These are phyloP conservation scores for Alternaria sp. DNA, from an alignment of 2,329 filamentous ascomycete genomes.

Conservation along the genomic window DNA sequence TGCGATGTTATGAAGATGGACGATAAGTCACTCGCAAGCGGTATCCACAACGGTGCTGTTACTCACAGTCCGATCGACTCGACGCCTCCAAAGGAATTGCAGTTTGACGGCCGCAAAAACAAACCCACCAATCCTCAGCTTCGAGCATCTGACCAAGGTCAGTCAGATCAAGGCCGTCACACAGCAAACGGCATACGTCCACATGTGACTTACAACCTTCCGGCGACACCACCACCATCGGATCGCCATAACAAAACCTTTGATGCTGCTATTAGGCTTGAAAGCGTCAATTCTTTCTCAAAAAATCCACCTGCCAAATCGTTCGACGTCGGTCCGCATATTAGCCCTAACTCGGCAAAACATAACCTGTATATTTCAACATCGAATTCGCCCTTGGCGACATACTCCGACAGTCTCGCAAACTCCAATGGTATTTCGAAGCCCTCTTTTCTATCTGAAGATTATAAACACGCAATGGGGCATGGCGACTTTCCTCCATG, in stretches of 20 bases:
- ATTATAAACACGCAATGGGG: no score
- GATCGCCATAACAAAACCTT: neutral
- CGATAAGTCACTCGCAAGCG: no score
- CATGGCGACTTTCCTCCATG: neutral
- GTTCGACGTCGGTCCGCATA: neutral
- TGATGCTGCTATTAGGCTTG: neutral
- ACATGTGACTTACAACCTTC: fast-evolving
- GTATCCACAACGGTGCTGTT: neutral
- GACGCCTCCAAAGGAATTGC: no score
- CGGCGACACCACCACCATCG: neutral
- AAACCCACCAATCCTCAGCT: neutral
- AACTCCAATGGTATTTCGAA: no score
- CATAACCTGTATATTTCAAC: neutral
- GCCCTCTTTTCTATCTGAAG: no score
- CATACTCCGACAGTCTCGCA: neutral
- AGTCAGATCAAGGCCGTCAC: neutral
- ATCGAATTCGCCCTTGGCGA: neutral
- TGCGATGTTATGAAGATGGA: neutral
- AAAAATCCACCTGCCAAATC: neutral
- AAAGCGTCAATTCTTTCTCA: neutral
- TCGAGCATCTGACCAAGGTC: neutral
- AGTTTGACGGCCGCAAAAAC: neutral
- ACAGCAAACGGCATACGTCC: neutral
- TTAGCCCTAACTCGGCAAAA: neutral
- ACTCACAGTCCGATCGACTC: neutral